Evolutionary conservation across 2,329 filamentous ascomycete genomes (phyloP).

Genomic region (Neurospora sp.): DNA sequence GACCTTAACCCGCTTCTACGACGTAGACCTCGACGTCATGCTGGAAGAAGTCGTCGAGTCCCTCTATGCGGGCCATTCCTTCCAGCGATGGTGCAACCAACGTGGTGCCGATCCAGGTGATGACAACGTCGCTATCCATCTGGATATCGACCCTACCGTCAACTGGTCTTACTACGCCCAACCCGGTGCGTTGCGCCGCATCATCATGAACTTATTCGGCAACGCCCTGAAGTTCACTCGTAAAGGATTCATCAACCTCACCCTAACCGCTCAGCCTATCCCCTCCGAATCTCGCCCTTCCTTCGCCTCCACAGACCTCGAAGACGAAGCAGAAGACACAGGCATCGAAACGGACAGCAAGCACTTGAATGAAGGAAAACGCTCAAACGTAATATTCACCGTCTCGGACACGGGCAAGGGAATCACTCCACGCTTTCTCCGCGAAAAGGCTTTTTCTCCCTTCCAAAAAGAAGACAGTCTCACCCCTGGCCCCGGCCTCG

Average conservation of each 20-base stretch:
- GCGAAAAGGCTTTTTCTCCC: conserved; percentile 49
- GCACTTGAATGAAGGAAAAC: conserved; percentile 12
- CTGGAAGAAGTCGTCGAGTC: conserved; percentile 26
- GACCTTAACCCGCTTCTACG: background rate
- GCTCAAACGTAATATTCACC: conserved; percentile 27
- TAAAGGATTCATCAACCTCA: conserved; percentile 12
- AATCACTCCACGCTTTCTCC: conserved; percentile 52
- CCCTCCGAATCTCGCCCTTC: background rate
- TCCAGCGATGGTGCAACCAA: conserved; percentile 10
- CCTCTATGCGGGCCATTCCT: conserved; percentile 26
- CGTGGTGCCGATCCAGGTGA: background rate
- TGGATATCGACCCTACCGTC: conserved; percentile 35
- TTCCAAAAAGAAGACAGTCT: conserved; percentile 55
- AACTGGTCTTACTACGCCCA: conserved; percentile 41
- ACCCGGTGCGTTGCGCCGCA: conserved; percentile 34
- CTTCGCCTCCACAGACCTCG: background rate
- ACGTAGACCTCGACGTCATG: conserved; percentile 23
- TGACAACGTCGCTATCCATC: conserved; percentile 25
- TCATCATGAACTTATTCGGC: conserved; percentile 46
- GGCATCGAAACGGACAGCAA: background rate
- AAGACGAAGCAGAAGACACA: background rate
- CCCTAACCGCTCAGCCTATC: conserved; percentile 4
- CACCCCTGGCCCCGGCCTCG: conserved; percentile 51
- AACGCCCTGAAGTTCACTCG: conserved; percentile 44
- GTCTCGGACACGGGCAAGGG: conserved; percentile 57